Evolutionary conservation across 192 early-diverging fungal species (phyloP).

Genomic region (Entomortierella chlamydospora): DNA sequence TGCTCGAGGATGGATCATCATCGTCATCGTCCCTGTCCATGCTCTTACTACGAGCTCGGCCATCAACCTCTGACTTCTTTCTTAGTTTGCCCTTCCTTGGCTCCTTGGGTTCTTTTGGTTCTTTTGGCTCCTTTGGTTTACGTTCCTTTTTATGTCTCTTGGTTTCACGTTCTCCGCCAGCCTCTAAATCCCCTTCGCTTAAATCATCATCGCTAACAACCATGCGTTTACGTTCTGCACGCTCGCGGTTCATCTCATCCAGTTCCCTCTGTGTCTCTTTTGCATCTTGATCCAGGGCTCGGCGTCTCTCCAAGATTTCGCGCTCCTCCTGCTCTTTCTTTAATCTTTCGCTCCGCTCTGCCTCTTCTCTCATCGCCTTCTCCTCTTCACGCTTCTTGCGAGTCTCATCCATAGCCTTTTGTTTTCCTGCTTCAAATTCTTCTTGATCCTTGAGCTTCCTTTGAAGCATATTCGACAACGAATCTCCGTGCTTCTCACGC

Average conservation of each 20-base stretch:
- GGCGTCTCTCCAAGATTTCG: conserved; percentile 59
- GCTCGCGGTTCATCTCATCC: conserved; percentile 52
- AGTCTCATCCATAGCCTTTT: conserved; percentile 61
- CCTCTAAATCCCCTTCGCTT: conserved; percentile 35
- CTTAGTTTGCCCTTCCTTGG: conserved; percentile 46
- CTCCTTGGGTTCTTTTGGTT: conserved; percentile 47
- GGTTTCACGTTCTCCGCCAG: conserved; percentile 27
- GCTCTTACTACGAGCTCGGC: conserved; percentile 48
- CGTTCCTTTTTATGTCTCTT: conserved; percentile 51
- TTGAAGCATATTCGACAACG: conserved; percentile 64
- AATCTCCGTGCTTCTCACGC: conserved; percentile 70
- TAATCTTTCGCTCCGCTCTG: conserved; percentile 30
- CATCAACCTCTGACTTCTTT: conserved; percentile 47
- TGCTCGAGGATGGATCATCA: conserved; percentile 25
- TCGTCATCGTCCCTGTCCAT: conserved; percentile 37
- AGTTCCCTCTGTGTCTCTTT: conserved; percentile 49
- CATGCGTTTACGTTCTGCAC: conserved; percentile 52
- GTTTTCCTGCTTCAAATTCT: conserved; percentile 66
- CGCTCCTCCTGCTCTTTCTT: conserved; percentile 58
- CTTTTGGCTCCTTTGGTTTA: conserved; percentile 49
- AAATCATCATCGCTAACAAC: conserved; percentile 42
- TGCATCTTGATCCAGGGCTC: conserved; percentile 31
- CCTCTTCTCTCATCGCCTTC: conserved; percentile 48
- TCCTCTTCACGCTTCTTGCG: conserved; percentile 68
- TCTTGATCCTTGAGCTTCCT: conserved; percentile 71